Evolutionary conservation across 345 rosid species (phyloP).

Genomic region (Barbarea vulgaris): DNA sequence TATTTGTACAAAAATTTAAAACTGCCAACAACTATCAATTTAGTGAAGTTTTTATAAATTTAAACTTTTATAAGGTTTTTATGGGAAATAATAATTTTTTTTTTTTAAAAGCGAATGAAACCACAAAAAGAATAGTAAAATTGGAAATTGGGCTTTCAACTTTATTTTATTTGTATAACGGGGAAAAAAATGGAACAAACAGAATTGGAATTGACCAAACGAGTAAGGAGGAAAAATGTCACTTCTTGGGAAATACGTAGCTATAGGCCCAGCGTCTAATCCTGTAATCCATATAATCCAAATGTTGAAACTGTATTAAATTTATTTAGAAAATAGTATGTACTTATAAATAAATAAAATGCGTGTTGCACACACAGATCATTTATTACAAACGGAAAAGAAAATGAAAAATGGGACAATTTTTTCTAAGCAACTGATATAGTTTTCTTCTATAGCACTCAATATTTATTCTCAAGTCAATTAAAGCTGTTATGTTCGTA

Average conservation of each 20-base stretch:
- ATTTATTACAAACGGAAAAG: constrained; percentile 15
- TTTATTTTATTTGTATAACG: background rate
- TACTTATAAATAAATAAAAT: background rate
- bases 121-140: background rate
- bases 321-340: background rate
- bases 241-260: constrained; percentile 18
- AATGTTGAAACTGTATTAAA: background rate
- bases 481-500: constrained; percentile 18
- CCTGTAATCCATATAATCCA: constrained; percentile 30
- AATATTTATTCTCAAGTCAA: constrained; percentile 32
- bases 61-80: background rate
- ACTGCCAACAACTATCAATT: background rate
- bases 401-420: constrained; percentile 21
- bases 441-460: constrained; percentile 25
- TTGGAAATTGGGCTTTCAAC: background rate
- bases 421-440: constrained; percentile 20
- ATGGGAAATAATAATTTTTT: background rate
- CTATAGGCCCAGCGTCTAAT: constrained; percentile 25
- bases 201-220: constrained; percentile 16
- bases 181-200: constrained; percentile 1
- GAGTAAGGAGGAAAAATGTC: constrained; percentile 12
- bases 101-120: background rate
- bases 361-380: constrained; percentile 11
- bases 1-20: background rate
- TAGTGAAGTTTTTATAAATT: background rate